These are phyloP conservation scores for Dentipellis sp. DNA, from an alignment of 768 basidiomycete genomes.

Conservation along the genomic window DNA sequence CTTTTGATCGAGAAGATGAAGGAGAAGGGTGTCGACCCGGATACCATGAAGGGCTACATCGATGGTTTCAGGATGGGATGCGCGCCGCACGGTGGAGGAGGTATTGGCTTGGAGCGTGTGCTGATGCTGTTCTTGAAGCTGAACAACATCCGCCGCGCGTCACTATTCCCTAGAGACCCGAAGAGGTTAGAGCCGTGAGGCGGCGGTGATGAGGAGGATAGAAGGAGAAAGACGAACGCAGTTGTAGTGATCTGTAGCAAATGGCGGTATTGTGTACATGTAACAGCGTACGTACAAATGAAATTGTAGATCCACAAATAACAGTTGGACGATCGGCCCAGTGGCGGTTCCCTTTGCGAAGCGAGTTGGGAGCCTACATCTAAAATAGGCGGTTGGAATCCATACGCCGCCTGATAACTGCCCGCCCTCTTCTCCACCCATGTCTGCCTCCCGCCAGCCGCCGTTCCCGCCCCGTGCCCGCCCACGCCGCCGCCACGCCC, in stretches of 20 bases:
- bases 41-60: conserved; percentile 84
- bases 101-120: conserved; percentile 91
- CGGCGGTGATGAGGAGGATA: neutral
- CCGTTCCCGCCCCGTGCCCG: neutral
- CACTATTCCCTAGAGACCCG: conserved; percentile 95
- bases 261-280: neutral
- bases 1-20: conserved; percentile 82
- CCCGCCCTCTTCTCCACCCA: neutral
- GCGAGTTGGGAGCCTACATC: neutral
- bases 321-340: neutral
- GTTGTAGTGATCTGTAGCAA: neutral
- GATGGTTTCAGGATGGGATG: conserved; percentile 95
- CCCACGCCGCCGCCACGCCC: neutral
- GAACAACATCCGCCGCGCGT: conserved; percentile 88
- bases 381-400: neutral
- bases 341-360: neutral
- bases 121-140: conserved; percentile 97
- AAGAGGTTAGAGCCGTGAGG: conserved; percentile 81
- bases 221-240: neutral
- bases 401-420: neutral
- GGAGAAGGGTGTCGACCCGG: conserved; percentile 81
- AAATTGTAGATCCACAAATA: no score
- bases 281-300: neutral
- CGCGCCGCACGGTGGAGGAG: conserved; percentile 94
- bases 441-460: neutral